Conservation (phyloP, 257 asterid species). For the Nemophila menziesii region DNA sequence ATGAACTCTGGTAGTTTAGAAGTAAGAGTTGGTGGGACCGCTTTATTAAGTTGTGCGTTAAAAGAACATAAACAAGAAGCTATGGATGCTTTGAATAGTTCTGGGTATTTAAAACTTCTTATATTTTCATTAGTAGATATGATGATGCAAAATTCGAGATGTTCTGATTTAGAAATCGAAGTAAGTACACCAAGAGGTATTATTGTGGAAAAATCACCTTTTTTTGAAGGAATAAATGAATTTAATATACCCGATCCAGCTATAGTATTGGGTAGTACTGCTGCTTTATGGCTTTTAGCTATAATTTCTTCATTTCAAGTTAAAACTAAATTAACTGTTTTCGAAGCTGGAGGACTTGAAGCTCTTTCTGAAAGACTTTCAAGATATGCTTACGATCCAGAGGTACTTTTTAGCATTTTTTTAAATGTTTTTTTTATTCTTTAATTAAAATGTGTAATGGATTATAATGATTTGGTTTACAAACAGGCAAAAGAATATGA, state of each 20-base stretch:
- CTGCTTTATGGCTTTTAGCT: constrained; percentile 70
- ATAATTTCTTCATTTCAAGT: constrained; percentile 45
- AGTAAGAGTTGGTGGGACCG: constrained; percentile 69
- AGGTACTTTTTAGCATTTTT: constrained; percentile 37
- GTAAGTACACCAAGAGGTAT: constrained; percentile 38
- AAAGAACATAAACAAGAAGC: constrained; percentile 47
- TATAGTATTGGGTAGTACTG: constrained; percentile 53
- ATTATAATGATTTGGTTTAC: constrained; percentile 11
- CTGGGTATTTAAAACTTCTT: constrained; percentile 63
- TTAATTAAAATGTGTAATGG: constrained; percentile 11
- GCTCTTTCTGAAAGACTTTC: constrained; percentile 50
- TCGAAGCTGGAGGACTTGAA: constrained; percentile 79
- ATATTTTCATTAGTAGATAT: constrained; percentile 55
- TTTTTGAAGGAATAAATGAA: constrained; percentile 40
- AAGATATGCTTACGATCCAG: constrained; percentile 32
- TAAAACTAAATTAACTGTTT: constrained; percentile 39
- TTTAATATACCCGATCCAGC: constrained; percentile 61
- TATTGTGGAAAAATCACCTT: constrained; percentile 36
- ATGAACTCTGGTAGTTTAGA: constrained; percentile 59
- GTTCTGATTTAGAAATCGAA: constrained; percentile 36
- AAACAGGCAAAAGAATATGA: constrained; percentile 66
- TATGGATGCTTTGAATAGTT: constrained; percentile 45
- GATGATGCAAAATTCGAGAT: constrained; percentile 45
- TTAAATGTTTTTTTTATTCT: no score
- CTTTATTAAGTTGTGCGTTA: constrained; percentile 58